Evolutionary conservation across 2,329 filamentous ascomycete species (phyloP).

Genomic region (Aspergillus fumigatiaffinis): DNA sequence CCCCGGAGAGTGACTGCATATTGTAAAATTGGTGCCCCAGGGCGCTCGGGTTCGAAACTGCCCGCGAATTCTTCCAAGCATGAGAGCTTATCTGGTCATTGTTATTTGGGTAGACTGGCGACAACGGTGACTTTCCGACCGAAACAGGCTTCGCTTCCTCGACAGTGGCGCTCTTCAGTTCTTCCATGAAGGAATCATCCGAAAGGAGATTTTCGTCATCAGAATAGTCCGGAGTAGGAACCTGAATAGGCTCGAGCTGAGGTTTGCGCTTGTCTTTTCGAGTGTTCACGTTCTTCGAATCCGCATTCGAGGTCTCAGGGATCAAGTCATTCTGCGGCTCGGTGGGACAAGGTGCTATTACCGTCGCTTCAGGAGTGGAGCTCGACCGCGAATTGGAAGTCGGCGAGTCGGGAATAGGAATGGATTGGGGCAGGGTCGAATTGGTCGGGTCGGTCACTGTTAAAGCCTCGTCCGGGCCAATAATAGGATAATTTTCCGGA

Average conservation of each 20-base stretch:
- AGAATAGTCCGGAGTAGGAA: conserved; percentile 35
- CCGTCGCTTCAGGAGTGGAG: conserved; percentile 17
- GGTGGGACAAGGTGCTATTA: conserved; percentile 16
- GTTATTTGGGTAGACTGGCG: conserved; percentile 53
- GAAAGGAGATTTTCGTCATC: conserved; percentile 42
- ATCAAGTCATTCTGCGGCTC: conserved; percentile 19
- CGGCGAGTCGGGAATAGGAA: conserved; percentile 16
- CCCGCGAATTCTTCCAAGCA: conserved; percentile 35
- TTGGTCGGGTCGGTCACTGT: conserved; percentile 13
- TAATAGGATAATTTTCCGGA: conserved; percentile 11
- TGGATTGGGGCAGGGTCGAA: conserved; percentile 4
- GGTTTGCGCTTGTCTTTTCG: conserved; percentile 33
- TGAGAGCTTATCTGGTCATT: conserved; percentile 25
- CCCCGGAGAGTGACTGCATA: conserved; percentile 29
- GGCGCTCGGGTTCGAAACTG: conserved; percentile 39
- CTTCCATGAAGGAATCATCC: conserved; percentile 79
- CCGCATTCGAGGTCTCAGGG: conserved; percentile 18
- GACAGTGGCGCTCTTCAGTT: conserved; percentile 75
- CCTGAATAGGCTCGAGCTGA: conserved; percentile 52
- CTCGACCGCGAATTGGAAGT: conserved; percentile 12
- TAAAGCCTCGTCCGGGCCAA: conserved; percentile 16
- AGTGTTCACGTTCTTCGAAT: conserved; percentile 18
- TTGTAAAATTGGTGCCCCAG: conserved; percentile 22
- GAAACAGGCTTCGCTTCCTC: conserved; percentile 78
- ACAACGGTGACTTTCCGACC: conserved; percentile 79